phyloP scores from a whole-genome alignment of 148 eudicot genomes.

The Drosera capensis region DNA sequence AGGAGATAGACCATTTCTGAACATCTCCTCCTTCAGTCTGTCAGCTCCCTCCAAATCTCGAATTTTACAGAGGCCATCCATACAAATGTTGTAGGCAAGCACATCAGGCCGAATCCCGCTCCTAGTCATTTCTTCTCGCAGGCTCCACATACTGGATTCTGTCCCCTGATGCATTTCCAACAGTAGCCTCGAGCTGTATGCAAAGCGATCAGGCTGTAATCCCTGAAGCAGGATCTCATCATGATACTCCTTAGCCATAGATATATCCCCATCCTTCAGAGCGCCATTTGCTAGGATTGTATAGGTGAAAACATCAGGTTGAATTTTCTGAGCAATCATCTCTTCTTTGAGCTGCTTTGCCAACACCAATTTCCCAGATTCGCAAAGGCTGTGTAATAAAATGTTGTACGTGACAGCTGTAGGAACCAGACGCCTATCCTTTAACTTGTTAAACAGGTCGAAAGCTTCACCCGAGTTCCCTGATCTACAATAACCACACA shows the following conservation, averaged over 20 bases:
- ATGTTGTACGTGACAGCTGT: constrained; percentile 40
- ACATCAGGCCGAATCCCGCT: constrained; percentile 28
- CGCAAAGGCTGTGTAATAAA: constrained; percentile 32
- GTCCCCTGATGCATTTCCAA: constrained; percentile 32
- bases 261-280: constrained; percentile 23
- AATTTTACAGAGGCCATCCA: constrained; percentile 28
- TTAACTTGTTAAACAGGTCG: constrained; percentile 24
- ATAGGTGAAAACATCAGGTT: constrained; percentile 40
- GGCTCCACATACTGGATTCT: constrained; percentile 14
- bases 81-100: constrained; percentile 30
- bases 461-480: constrained; percentile 34
- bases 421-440: constrained; percentile 21
- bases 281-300: constrained; percentile 39
- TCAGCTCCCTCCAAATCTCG: constrained; percentile 30
- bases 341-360: constrained; percentile 32
- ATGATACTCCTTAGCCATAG: constrained; percentile 21
- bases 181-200: constrained; percentile 21
- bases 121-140: constrained; percentile 30
- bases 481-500: constrained; percentile 37
- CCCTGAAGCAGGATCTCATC: constrained; percentile 35
- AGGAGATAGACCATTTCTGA: constrained; percentile 21
- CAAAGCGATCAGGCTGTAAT: constrained; percentile 33
- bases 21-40: constrained; percentile 29
- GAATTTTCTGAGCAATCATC: constrained; percentile 23
- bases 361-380: constrained; percentile 21